These are phyloP conservation scores for Cystobasidium slooffiae DNA, from an alignment of 1,284 basidiomycete genomes.

Conservation along the genomic window DNA sequence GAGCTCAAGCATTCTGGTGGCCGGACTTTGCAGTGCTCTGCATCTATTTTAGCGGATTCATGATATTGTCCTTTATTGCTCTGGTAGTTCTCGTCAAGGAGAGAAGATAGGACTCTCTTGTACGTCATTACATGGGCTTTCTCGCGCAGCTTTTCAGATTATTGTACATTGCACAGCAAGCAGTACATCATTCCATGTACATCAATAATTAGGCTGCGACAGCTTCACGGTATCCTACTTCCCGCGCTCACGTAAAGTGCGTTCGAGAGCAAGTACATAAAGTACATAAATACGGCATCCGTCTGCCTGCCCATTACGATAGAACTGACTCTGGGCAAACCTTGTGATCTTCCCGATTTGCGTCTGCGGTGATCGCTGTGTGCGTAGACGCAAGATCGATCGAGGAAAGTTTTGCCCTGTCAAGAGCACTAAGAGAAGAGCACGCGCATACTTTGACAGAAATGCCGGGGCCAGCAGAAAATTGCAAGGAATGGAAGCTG, in stretches of 20 bases:
- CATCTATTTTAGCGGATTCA: constrained; percentile 81
- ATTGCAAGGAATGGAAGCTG: background rate
- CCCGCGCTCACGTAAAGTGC: too few species aligned
- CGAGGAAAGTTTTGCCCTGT: background rate
- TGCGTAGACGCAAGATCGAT: background rate
- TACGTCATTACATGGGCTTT: background rate
- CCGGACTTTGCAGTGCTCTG: constrained; percentile 81
- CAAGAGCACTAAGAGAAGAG: background rate
- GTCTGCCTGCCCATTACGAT: too few species aligned
- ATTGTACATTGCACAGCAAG: too few species aligned
- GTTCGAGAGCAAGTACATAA: too few species aligned
- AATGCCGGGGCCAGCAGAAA: background rate
- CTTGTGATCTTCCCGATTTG: constrained; percentile 18
- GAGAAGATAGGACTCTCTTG: constrained; percentile 59
- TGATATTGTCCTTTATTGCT: constrained; percentile 72
- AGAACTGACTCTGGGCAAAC: constrained; percentile 8
- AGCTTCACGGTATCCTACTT: too few species aligned
- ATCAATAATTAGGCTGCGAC: too few species aligned
- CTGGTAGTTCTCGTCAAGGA: constrained; percentile 89
- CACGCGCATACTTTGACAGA: constrained; percentile 15
- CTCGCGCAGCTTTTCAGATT: too few species aligned
- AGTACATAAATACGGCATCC: too few species aligned
- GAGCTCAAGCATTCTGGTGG: constrained; percentile 90
- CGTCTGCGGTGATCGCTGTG: background rate
- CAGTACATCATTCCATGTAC: too few species aligned